Evolutionary conservation across 163 green algal genomes (phyloP), one percentile per base, ranked within the genome.

Genomic region (Chlorella variabilis): DNA sequence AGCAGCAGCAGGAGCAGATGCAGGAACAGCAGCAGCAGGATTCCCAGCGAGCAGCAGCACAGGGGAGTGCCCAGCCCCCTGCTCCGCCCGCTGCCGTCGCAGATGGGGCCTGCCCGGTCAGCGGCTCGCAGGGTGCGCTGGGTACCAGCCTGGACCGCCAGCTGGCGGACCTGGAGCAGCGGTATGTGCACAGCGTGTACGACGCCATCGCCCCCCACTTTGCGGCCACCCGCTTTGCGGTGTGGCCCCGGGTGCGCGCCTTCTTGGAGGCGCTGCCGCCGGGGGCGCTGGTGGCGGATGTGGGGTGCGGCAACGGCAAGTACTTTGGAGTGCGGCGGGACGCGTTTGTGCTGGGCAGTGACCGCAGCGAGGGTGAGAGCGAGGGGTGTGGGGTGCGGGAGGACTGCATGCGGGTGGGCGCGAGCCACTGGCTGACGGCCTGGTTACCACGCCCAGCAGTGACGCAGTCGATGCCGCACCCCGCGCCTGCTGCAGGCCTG

Each of bases 261-360:
- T 99, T 99, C 84, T 84, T 99, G 0, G 83, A 95, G 13, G 36
- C 42, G 17, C 86, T 99, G 54, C 83, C 91, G 2, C 21, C 74
- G 0, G 88, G 90, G 4, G 87, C 82, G n/a, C 48, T 98, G 29
- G 86, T 99, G 20, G 94, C 90, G 2, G 97, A 99, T 77, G 93
- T 98, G 42, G 97, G 97, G 0, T 97, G 95, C 83, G 96, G 97
- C 69, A 99, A 98, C 84, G 96, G 97, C 69, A 99, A 99, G 89
- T 98, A 98, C 90, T 95, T 98, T 87, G 92, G 87, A 2, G 90
- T 98, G 75, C 76, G 94, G 13, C 65, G 62, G 0, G 94, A 98
- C 88, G 33, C 95, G 1, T 91, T 89, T 11, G 87, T 97, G 70
- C 75, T 97, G 42, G 95, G 90, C 66, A 94, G 85, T 45, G 95